phyloP scores from a whole-genome alignment of 1,284 basidiomycete genomes.

The Meira nashicola region DNA sequence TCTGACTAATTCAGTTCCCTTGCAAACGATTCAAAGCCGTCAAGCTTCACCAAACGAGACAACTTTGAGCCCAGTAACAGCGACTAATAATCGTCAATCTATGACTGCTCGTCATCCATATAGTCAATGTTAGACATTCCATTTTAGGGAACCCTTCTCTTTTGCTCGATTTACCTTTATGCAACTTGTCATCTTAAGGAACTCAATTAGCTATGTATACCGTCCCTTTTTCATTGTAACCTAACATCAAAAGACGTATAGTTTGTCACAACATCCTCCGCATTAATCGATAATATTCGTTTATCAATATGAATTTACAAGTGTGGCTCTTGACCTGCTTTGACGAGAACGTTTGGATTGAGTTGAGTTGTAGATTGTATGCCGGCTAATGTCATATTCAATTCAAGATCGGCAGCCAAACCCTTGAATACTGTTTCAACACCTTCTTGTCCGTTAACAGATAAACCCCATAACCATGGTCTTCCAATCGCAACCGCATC shows the following conservation, averaged over 20 bases:
- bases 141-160: background rate
- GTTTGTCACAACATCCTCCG: too few relatives aligned
- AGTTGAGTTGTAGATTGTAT: constrained; percentile 5
- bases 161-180: background rate
- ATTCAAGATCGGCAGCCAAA: constrained; percentile 40
- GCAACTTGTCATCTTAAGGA: background rate
- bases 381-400: constrained; percentile 17
- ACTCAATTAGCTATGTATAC: background rate
- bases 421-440: constrained; percentile 36
- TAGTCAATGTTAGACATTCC: background rate
- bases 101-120: background rate
- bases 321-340: constrained; percentile 6
- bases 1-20: too few relatives aligned
- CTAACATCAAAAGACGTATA: background rate
- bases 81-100: too few relatives aligned
- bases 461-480: constrained; percentile 45
- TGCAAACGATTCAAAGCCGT: too few relatives aligned
- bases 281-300: background rate
- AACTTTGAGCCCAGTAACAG: too few relatives aligned
- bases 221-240: background rate
- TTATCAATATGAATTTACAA: constrained; percentile 2
- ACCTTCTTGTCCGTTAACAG: constrained; percentile 37
- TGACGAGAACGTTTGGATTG: constrained; percentile 10
- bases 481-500: constrained; percentile 44
- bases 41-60: too few relatives aligned